Evolutionary conservation across 1,284 basidiomycete species (phyloP).

Genomic region (Ceratobasidium theobromae): DNA sequence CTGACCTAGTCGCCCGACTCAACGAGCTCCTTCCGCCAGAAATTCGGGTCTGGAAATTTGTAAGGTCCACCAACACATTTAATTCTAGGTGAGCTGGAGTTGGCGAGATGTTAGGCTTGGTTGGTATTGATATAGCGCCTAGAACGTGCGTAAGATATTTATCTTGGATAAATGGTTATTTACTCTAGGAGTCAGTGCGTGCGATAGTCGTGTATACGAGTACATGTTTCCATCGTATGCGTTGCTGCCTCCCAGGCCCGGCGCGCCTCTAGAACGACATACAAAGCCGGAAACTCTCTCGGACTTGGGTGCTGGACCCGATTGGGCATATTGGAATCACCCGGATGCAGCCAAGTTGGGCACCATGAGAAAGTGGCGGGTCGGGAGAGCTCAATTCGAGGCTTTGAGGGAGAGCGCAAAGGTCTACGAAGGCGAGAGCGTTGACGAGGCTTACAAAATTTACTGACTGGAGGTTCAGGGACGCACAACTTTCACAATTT

Average conservation of each 20-base stretch:
- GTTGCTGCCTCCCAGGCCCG: constrained; percentile 86
- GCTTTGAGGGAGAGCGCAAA: constrained; percentile 47
- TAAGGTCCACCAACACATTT: constrained; percentile 89
- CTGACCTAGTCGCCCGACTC: constrained; percentile 71
- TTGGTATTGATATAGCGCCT: neutral
- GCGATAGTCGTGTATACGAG: constrained; percentile 37
- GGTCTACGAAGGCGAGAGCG: constrained; percentile 62
- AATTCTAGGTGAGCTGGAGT: constrained; percentile 47
- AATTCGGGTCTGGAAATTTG: constrained; percentile 91
- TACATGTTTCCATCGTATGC: constrained; percentile 82
- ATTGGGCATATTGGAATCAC: constrained; percentile 22
- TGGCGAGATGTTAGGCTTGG: neutral
- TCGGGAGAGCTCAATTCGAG: constrained; percentile 9
- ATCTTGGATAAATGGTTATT: neutral
- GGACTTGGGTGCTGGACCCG: neutral
- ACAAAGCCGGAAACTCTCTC: neutral
- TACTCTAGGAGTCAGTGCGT: constrained; percentile 6
- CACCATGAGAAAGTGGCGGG: constrained; percentile 50
- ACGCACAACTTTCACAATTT: constrained; percentile 98
- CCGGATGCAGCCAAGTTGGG: constrained; percentile 53
- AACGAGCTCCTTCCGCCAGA: constrained; percentile 87
- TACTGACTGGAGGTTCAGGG: constrained; percentile 9
- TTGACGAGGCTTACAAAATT: constrained; percentile 33
- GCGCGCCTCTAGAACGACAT: constrained; percentile 55
- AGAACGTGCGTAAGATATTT: constrained; percentile 12